Percentiles rank a stretch among this genome's conserved stretches.
These are phyloP conservation scores for Plasmodium yoelii DNA, from an alignment of 169 alveolate species.

Conservation along the genomic window DNA sequence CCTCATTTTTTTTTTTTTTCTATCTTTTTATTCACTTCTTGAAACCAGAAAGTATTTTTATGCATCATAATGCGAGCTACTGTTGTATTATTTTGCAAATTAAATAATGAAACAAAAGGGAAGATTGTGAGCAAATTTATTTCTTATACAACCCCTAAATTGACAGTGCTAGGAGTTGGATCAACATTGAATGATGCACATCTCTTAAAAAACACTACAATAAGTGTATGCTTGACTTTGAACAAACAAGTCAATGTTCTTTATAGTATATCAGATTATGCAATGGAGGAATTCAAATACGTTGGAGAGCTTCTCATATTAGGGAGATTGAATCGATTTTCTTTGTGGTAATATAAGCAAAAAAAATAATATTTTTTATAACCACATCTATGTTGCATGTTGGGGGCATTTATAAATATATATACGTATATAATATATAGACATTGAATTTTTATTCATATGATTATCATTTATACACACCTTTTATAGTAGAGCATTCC, in stretches of 20 bases:
- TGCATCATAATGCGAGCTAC: slow-evolving; percentile 72
- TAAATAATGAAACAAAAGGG: slow-evolving; percentile 68
- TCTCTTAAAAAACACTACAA: slow-evolving; percentile 53
- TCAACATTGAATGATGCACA: slow-evolving; percentile 62
- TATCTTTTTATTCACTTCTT: background rate
- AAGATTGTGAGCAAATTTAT: slow-evolving; percentile 34
- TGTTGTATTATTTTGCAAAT: slow-evolving; percentile 64
- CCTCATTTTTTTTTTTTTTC: background rate
- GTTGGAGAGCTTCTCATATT: slow-evolving; percentile 52
- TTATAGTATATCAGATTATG: slow-evolving; percentile 71
- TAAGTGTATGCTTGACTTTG: slow-evolving; percentile 71
- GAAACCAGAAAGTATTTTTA: slow-evolving; percentile 47
- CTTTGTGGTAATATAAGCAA: slow-evolving; percentile 48
- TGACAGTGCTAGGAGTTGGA: slow-evolving; percentile 71
- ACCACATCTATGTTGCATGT: too few relatives aligned
- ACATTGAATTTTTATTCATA: background rate
- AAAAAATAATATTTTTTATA: background rate
- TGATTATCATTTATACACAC: background rate
- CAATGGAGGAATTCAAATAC: slow-evolving; percentile 58
- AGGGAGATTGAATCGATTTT: slow-evolving; percentile 67
- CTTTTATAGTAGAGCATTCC: slow-evolving; percentile 46
- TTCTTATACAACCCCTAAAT: slow-evolving; percentile 31
- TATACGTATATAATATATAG: background rate
- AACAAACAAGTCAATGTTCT: slow-evolving; percentile 45
- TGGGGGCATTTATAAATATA: background rate